These are phyloP conservation scores for Neoarthrinium moseri DNA, from an alignment of 2,329 filamentous ascomycete species.

Conservation along the genomic window DNA sequence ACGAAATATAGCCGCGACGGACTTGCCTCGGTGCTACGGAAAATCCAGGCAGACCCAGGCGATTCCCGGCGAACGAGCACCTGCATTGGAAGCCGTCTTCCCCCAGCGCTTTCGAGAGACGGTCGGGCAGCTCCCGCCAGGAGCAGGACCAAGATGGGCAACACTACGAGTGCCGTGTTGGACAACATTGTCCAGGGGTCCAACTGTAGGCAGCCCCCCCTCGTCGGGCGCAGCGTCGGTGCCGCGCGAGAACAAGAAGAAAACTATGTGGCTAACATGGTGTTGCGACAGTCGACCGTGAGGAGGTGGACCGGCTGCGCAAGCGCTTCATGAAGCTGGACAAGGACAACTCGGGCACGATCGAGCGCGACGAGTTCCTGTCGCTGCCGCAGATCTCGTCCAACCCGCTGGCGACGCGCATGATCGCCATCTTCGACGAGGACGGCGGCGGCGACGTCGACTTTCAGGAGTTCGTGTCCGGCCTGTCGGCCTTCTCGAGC, in stretches of 20 bases:
- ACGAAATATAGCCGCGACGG: no score
- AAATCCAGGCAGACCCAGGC: background rate
- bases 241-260: background rate
- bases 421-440: slow-evolving; percentile 99
- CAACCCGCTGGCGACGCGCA: slow-evolving; percentile 93
- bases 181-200: slow-evolving; percentile 95
- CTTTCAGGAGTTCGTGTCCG: slow-evolving; percentile 97
- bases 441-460: slow-evolving; percentile 97
- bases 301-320: slow-evolving; percentile 91
- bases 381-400: slow-evolving; percentile 96
- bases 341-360: slow-evolving; percentile 98
- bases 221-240: no score
- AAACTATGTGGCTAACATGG: background rate
- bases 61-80: background rate
- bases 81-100: background rate
- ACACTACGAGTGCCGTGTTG: slow-evolving; percentile 72
- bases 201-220: slow-evolving; percentile 92
- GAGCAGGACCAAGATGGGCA: slow-evolving; percentile 54
- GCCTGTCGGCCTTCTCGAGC: slow-evolving; percentile 90
- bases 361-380: slow-evolving; percentile 97
- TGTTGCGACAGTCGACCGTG: slow-evolving; percentile 85
- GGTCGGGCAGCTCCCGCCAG: slow-evolving; percentile 15
- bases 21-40: no score
- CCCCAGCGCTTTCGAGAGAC: background rate
- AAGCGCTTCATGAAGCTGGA: slow-evolving; percentile 99